Evolutionary conservation across 352 stramenopile genomes (phyloP), one percentile per base, ranked within the genome.

Genomic region (Phytophthora tubulina): DNA sequence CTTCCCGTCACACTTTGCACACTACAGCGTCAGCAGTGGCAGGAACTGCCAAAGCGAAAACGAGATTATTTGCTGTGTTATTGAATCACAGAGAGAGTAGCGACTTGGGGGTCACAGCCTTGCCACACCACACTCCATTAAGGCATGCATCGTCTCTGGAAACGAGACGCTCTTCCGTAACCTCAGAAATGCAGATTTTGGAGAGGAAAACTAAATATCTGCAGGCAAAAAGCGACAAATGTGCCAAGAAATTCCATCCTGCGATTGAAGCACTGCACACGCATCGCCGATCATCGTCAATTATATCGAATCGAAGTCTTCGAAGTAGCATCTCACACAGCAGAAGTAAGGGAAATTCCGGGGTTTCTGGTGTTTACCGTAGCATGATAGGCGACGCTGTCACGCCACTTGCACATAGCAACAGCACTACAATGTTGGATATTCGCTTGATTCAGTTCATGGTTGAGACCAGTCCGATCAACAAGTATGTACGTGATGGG

Each of bases 151-250:
- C 57, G 5, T 51, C 31, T 27, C 21, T 27, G 21, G 2, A 73
- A 10, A 52, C 48, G 13, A 48, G 44, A 6, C 63, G 59, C 4
- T 67, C 67, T 0, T 83, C 81, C 14, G 27, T 82, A 4, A 79
- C 76, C 0, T 77, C 83, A 2, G 80, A 88, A 48, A 65, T 73
- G 0, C 52, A 81, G 7, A 33, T 90, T n/a, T 41, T 92, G 13
- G 84, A 93, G 49, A 85, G 74, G n/a, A 93, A 93, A 45, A 82
- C 83, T 2, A 83, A 79, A 32, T 91, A 91, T 45, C 48, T 93
- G 6, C 66, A 89, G 8, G 64, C 72, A 0, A 85, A 86, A 33
- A 80, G 72, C 0, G 82, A 93, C 3, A 74, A 70, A 17, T 85
- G 81, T 3, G 41, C 63, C 6, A 79, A 80, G 15, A 67, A 79